These are phyloP conservation scores for Macrolepiota dolichaula DNA, from an alignment of 768 basidiomycete genomes.

Conservation along the genomic window DNA sequence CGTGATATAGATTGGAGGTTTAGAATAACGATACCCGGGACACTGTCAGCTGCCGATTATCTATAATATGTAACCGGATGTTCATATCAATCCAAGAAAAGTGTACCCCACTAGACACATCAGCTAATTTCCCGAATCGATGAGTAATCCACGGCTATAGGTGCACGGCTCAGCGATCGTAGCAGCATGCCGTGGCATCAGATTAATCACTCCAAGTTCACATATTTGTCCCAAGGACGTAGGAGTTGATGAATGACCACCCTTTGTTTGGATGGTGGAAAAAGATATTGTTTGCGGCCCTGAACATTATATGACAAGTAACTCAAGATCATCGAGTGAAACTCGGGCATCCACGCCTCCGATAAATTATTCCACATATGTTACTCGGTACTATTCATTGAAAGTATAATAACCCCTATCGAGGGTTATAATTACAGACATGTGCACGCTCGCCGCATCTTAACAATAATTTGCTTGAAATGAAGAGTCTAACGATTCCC, in stretches of 20 bases:
- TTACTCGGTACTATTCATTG: too few relatives aligned
- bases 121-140: too few relatives aligned
- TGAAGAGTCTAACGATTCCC: too few relatives aligned
- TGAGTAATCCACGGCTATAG: background rate
- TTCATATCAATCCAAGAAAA: slow-evolving; percentile 29
- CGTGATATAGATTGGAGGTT: slow-evolving; percentile 36
- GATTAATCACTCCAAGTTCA: too few relatives aligned
- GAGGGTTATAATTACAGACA: too few relatives aligned
- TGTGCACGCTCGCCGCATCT: too few relatives aligned
- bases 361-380: too few relatives aligned
- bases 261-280: slow-evolving; percentile 40
- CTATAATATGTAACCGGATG: slow-evolving; percentile 24
- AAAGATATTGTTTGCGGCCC: slow-evolving; percentile 40
- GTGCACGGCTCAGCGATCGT: too few relatives aligned
- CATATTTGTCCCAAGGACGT: slow-evolving; percentile 48
- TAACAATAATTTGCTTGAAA: too few relatives aligned
- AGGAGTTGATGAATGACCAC: slow-evolving; percentile 47
- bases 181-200: slow-evolving; percentile 36
- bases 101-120: slow-evolving; percentile 32
- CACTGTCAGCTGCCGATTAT: background rate
- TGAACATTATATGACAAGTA: background rate
- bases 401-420: too few relatives aligned
- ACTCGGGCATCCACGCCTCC: too few relatives aligned
- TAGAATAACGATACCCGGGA: slow-evolving; percentile 36
- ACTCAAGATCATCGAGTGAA: too few relatives aligned